A percentile compares a stretch with the other conserved stretches of the same genome.
These are phyloP conservation scores for Ustilago curta DNA, from an alignment of 1,284 basidiomycete species.

Conservation along the genomic window DNA sequence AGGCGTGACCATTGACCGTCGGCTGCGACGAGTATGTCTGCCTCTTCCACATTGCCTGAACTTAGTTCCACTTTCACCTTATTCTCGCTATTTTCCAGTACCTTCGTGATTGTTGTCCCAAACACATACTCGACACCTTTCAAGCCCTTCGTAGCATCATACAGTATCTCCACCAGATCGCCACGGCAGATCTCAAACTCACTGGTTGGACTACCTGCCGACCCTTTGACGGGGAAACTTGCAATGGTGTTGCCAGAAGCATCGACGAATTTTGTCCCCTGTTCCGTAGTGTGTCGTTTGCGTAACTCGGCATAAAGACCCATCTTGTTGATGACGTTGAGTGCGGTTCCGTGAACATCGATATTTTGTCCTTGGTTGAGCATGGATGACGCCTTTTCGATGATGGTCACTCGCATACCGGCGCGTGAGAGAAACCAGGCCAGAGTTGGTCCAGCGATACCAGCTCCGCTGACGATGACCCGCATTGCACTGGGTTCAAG, in stretches of 20 bases:
- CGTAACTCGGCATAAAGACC: constrained; percentile 55
- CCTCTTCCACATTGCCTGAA: constrained; percentile 24
- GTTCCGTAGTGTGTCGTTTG: constrained; percentile 62
- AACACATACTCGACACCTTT: constrained; percentile 36
- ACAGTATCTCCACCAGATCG: constrained; percentile 48
- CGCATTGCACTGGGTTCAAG: constrained; percentile 2
- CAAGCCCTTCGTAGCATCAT: constrained; percentile 19
- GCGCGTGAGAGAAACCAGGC: constrained; percentile 64
- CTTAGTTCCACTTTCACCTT: constrained; percentile 32
- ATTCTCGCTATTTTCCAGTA: constrained; percentile 27
- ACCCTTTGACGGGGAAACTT: constrained; percentile 44
- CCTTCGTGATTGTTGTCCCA: constrained; percentile 25
- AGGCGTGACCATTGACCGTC: constrained; percentile 55
- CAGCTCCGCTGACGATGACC: constrained; percentile 69
- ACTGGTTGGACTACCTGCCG: constrained; percentile 22
- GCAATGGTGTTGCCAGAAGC: constrained; percentile 46
- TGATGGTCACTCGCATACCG: constrained; percentile 64
- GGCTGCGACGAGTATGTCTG: constrained; percentile 48
- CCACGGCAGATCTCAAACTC: constrained; percentile 55
- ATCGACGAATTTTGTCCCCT: constrained; percentile 62
- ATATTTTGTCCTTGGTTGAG: constrained; percentile 68
- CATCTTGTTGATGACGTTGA: constrained; percentile 66
- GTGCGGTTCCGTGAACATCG: constrained; percentile 62
- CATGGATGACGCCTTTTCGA: constrained; percentile 65
- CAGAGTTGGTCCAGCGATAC: constrained; percentile 69